phyloP scores from a whole-genome alignment of 768 basidiomycete species.

The Mrakia hoshinonis region DNA sequence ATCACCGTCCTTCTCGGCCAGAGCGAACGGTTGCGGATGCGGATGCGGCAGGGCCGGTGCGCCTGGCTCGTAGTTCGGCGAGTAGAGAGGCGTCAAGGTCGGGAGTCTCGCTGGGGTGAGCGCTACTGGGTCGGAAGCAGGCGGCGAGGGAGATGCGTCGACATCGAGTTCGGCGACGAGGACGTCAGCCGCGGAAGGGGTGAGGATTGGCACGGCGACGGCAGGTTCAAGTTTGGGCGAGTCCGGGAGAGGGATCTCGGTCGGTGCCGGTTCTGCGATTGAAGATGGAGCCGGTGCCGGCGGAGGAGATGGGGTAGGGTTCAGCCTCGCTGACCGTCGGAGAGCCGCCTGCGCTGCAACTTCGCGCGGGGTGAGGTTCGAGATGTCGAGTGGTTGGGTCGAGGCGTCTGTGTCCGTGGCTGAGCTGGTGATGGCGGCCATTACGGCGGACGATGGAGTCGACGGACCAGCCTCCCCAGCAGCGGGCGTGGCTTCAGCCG shows the following conservation, averaged over 20 bases:
- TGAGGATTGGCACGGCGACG: not conserved
- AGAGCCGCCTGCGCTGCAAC: slow-evolving; percentile 14
- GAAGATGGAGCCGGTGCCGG: not conserved
- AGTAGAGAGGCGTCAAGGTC: slow-evolving; percentile 6
- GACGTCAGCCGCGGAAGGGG: not conserved
- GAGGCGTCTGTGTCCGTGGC: not conserved
- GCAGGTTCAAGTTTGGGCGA: not conserved
- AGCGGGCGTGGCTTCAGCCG: not conserved
- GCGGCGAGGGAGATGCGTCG: too few species aligned
- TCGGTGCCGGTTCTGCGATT: not conserved
- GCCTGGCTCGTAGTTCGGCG: not conserved
- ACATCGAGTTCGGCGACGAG: too few species aligned
- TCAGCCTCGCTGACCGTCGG: not conserved
- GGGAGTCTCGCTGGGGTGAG: not conserved
- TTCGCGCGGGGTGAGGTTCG: slow-evolving; percentile 1
- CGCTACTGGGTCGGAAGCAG: not conserved
- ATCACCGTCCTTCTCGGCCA: not conserved
- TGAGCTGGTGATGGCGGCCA: not conserved
- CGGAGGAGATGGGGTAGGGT: not conserved
- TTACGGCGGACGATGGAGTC: not conserved
- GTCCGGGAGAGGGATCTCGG: not conserved
- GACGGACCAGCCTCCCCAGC: not conserved
- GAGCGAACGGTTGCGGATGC: slow-evolving; percentile 1
- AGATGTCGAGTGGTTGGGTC: not conserved
- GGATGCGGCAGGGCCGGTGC: not conserved